These are phyloP conservation scores for Aureobasidium sp. DNA, from an alignment of 2,329 filamentous ascomycete species.

Conservation along the genomic window DNA sequence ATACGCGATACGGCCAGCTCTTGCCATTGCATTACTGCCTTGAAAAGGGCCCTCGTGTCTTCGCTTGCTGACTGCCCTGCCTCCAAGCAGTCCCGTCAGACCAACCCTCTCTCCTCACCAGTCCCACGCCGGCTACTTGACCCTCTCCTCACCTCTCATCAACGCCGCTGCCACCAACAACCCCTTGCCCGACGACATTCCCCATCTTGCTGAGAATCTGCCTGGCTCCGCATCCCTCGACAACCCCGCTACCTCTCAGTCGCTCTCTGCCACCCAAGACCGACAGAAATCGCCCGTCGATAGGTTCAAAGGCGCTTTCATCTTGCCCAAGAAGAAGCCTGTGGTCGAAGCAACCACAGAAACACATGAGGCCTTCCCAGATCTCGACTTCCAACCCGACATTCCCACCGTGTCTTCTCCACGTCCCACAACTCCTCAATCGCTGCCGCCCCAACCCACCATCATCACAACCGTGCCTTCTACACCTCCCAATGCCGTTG, in stretches of 20 bases:
- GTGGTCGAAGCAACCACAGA: not conserved
- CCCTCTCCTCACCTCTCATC: slow-evolving; percentile 42
- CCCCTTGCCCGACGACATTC: slow-evolving; percentile 20
- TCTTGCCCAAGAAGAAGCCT: slow-evolving; percentile 42
- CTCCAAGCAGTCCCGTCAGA: slow-evolving; percentile 11
- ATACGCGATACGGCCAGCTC: slow-evolving; percentile 2
- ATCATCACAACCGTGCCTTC: slow-evolving; percentile 36
- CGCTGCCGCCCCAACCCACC: slow-evolving; percentile 20
- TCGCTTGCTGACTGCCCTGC: slow-evolving; percentile 1
- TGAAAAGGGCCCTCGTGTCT: not conserved
- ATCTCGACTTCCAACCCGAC: not conserved
- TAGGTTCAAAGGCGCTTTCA: slow-evolving; percentile 67
- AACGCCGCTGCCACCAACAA: slow-evolving; percentile 16
- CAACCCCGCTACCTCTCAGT: slow-evolving; percentile 14
- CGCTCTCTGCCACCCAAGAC: slow-evolving; percentile 31
- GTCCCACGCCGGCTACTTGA: slow-evolving; percentile 44
- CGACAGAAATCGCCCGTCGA: slow-evolving; percentile 63
- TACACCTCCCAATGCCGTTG: slow-evolving; percentile 36
- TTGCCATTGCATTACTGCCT: not conserved
- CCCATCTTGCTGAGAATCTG: slow-evolving; percentile 23
- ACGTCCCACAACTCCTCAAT: slow-evolving; percentile 19
- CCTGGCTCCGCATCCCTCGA: slow-evolving; percentile 29
- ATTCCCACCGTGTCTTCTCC: not conserved
- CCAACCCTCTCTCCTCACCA: slow-evolving; percentile 38
- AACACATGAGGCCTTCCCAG: slow-evolving; percentile 8